phyloP scores from a whole-genome alignment of 768 basidiomycete species.

The Naematelia encephala region DNA sequence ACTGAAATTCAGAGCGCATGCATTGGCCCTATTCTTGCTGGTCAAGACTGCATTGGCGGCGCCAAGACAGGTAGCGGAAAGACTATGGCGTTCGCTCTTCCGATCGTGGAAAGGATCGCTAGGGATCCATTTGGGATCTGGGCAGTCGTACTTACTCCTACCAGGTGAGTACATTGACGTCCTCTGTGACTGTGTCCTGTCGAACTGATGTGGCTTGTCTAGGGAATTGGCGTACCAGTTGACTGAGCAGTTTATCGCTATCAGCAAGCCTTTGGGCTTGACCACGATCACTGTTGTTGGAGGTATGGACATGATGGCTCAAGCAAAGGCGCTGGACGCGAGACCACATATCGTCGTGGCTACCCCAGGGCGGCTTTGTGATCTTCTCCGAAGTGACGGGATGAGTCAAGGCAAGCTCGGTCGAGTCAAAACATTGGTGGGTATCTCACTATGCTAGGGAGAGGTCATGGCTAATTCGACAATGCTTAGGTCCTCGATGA shows the following conservation, averaged over 20 bases:
- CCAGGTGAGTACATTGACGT: conserved; percentile 61
- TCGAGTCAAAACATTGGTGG: conserved; percentile 76
- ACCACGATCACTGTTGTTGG: conserved; percentile 88
- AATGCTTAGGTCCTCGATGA: conserved; percentile 93
- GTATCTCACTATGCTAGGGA: conserved; percentile 31
- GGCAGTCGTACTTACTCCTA: conserved; percentile 89
- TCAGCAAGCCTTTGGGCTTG: conserved; percentile 75
- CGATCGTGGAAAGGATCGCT: conserved; percentile 83
- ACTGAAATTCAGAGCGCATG: conserved; percentile 88
- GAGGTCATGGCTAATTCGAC: too few species aligned
- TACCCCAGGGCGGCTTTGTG: conserved; percentile 91
- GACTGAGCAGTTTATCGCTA: conserved; percentile 87
- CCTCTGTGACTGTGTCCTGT: not conserved
- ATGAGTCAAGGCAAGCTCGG: conserved; percentile 71
- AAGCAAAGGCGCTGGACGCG: conserved; percentile 78
- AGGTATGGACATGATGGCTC: conserved; percentile 97
- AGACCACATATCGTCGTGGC: conserved; percentile 92
- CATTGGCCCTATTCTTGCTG: conserved; percentile 79
- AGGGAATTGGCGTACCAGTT: conserved; percentile 98
- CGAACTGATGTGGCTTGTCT: too few species aligned
- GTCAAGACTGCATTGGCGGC: conserved; percentile 93
- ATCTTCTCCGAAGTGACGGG: conserved; percentile 69
- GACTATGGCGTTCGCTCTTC: conserved; percentile 93
- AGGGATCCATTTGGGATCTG: conserved; percentile 92
- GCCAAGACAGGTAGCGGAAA: conserved; percentile 98